Evolutionary conservation across 129 eudicot species (phyloP).

Genomic region (Logfia minima): DNA sequence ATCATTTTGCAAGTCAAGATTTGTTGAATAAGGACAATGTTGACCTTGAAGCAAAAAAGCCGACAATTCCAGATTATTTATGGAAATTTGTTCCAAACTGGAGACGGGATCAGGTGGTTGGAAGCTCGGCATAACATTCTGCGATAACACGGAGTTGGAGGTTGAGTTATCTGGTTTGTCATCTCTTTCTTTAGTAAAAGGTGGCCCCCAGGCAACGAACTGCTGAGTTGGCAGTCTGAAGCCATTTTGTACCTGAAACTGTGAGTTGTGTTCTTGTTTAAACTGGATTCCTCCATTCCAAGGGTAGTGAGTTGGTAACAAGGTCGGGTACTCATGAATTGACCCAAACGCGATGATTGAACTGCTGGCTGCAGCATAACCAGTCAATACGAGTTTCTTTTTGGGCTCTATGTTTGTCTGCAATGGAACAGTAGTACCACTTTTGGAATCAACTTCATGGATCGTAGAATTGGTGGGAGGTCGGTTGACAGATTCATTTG

Average conservation of each 20-base stretch:
- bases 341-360: slow-evolving; percentile 45
- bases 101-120: slow-evolving; percentile 43
- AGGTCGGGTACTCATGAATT: slow-evolving; percentile 32
- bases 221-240: slow-evolving; percentile 42
- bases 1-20: slow-evolving; percentile 38
- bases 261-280: slow-evolving; percentile 48
- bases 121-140: slow-evolving; percentile 24
- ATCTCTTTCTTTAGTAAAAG: slow-evolving; percentile 44
- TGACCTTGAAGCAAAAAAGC: slow-evolving; percentile 50
- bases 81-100: slow-evolving; percentile 36
- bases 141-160: slow-evolving; percentile 16
- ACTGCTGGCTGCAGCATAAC: slow-evolving; percentile 44
- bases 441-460: slow-evolving; percentile 37
- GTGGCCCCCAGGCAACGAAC: slow-evolving; percentile 27
- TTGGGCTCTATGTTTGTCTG: slow-evolving; percentile 37
- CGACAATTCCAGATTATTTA: slow-evolving; percentile 40
- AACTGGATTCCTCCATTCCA: slow-evolving; percentile 48
- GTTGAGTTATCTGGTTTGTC: slow-evolving; percentile 24
- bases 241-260: slow-evolving; percentile 35
- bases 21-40: slow-evolving; percentile 32
- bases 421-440: slow-evolving; percentile 27
- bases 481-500: slow-evolving; percentile 34
- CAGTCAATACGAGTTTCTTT: slow-evolving; percentile 29
- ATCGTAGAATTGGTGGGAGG: slow-evolving; percentile 36
- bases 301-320: slow-evolving; percentile 43